Conservation (phyloP, 331 rosid genomes). For the Acacia concinna region DNA sequence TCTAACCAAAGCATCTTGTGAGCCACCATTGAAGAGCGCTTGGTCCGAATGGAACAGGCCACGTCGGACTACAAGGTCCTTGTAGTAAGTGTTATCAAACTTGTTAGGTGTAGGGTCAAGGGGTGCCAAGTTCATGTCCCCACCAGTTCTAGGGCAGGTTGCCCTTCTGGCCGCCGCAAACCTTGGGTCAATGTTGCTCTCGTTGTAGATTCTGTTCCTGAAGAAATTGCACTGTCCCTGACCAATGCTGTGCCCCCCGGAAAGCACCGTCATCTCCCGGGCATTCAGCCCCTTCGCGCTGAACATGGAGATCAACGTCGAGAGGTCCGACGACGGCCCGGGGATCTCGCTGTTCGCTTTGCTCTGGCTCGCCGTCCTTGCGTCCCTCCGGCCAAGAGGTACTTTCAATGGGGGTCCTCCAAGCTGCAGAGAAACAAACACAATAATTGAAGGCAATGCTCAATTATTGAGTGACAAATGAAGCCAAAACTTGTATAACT, state of each 20-base stretch:
- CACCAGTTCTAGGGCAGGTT: constrained; percentile 59
- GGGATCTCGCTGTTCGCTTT: constrained; percentile 68
- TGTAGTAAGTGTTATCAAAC: constrained; percentile 67
- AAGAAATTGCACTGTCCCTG: constrained; percentile 49
- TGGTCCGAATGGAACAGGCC: constrained; percentile 63
- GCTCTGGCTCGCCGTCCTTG: constrained; percentile 68
- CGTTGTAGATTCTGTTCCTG: constrained; percentile 64
- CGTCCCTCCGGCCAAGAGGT: constrained; percentile 69
- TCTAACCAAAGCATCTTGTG: constrained; percentile 64
- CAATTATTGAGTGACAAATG: neutral
- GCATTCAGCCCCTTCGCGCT: constrained; percentile 43
- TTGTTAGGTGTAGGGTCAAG: constrained; percentile 44
- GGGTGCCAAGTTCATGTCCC: constrained; percentile 62
- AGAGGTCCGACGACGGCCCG: constrained; percentile 43
- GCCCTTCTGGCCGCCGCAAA: constrained; percentile 48
- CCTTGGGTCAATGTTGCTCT: constrained; percentile 52
- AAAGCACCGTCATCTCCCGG: constrained; percentile 61
- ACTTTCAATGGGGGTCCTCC: constrained; percentile 70
- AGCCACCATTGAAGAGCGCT: constrained; percentile 55
- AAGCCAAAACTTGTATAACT: neutral
- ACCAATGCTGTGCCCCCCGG: constrained; percentile 80
- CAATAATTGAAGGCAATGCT: neutral
- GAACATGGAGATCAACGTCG: constrained; percentile 52
- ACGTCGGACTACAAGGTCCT: constrained; percentile 44
- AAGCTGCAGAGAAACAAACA: constrained; percentile 36